phyloP scores from a whole-genome alignment of 2,329 filamentous ascomycete genomes.

The Ophiostoma tasmaniense region DNA sequence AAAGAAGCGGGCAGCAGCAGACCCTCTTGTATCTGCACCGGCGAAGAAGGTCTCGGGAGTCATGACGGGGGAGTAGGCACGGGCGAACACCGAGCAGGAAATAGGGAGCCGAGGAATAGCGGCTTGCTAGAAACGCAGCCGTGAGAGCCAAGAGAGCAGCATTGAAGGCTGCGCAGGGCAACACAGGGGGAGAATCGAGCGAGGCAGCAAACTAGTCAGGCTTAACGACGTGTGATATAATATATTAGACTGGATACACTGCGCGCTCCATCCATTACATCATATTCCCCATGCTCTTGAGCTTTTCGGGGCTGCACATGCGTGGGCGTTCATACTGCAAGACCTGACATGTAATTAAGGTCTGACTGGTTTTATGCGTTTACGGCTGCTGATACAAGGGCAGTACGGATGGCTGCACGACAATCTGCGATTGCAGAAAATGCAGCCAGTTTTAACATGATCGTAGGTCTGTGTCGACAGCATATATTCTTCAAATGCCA shows the following conservation, averaged over 20 bases:
- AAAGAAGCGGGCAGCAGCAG: background rate
- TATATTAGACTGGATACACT: background rate
- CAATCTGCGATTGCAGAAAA: background rate
- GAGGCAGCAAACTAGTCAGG: background rate
- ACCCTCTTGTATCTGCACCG: background rate
- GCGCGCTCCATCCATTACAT: background rate
- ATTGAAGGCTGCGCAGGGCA: background rate
- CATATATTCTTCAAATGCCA: conserved; percentile 30
- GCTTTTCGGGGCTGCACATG: background rate
- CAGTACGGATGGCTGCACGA: background rate
- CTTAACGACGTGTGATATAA: background rate
- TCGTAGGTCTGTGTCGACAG: conserved; percentile 28
- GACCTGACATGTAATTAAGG: too few relatives aligned
- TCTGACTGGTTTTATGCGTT: too few relatives aligned
- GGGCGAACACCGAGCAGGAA: background rate
- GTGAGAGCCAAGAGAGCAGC: background rate
- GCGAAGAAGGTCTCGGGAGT: background rate
- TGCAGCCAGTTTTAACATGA: background rate
- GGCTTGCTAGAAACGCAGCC: background rate
- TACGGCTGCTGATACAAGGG: background rate
- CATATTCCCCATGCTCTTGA: background rate
- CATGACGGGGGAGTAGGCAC: background rate
- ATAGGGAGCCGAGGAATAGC: background rate
- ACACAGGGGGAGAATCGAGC: background rate
- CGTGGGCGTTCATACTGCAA: background rate